Evolutionary conservation across 257 asterid genomes (phyloP).

Genomic region (Capsicum pubescens): DNA sequence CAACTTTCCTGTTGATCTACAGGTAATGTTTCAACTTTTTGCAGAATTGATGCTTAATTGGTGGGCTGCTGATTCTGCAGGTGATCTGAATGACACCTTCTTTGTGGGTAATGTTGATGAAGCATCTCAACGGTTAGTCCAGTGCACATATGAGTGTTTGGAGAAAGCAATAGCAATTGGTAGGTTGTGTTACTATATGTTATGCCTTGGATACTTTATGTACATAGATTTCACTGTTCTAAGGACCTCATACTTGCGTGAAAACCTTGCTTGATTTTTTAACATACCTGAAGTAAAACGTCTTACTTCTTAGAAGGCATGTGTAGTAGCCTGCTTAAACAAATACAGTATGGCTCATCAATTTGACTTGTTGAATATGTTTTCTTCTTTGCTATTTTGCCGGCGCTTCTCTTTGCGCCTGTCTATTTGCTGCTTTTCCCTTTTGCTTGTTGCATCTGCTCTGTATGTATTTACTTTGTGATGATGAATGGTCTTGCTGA

Average conservation of each 20-base stretch:
- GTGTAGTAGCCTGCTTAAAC: not conserved
- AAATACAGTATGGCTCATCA: not conserved
- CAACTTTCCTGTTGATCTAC: not conserved
- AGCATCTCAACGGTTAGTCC: conserved; percentile 77
- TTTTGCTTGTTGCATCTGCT: conserved; percentile 12
- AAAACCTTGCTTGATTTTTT: too few relatives aligned
- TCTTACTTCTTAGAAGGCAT: not conserved
- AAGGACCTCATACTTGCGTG: not conserved
- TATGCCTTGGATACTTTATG: not conserved
- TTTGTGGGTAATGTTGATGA: conserved; percentile 97
- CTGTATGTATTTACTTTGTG: not conserved
- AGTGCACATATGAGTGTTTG: conserved; percentile 92
- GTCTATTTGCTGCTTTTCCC: not conserved
- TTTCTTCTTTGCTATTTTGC: not conserved
- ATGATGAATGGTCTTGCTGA: not conserved
- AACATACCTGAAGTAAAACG: not conserved
- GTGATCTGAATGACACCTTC: conserved; percentile 92
- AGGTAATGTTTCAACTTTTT: not conserved
- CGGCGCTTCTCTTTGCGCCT: not conserved
- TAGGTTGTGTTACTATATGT: conserved; percentile 41
- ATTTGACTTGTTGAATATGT: not conserved
- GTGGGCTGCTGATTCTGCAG: conserved; percentile 49
- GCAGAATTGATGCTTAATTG: conserved; percentile 26
- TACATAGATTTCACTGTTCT: not conserved
- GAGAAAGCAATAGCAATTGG: conserved; percentile 94